Base-by-base conservation (phyloP, 1,284 basidiomycete genomes). In the Trametes versicolor region DNA sequence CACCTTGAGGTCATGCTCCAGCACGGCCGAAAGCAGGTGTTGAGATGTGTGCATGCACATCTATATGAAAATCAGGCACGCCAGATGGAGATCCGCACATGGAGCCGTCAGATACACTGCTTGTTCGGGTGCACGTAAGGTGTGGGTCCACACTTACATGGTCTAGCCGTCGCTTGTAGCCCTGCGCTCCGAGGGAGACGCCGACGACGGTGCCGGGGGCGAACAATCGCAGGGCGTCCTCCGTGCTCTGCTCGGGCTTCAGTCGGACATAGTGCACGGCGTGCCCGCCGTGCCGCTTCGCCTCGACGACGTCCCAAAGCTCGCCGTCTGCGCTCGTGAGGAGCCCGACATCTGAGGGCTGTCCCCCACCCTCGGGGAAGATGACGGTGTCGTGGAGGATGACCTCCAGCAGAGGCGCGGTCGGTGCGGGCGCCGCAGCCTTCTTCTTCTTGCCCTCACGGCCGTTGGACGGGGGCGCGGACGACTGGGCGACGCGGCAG, bases 321-420 rank as follows among this genome's bases (percentile, higher is more conserved):
- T 73, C 76, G 15, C 81, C 80, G 61, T 85, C 77, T 0, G 74
- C 71, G 15, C 77, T 77, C 0, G 81, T 82, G 23, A 96, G 79
- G 10, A 81, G 61, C 0, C 94, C 95, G 25, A 88, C 88, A 73
- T 96, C 95, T 6, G 89, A 89, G 0, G 93, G 92, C 72, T 97
- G 95, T 2, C 93, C 94, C 17, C 95, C 95, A 15, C 94, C 93
- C 78, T 96, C 95, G 0, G 95, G 95, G 73, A 96, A 96, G 50
- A 95, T 84, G n/a, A 94, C 83, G 1, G 93, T 95, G 75, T 96
- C 95, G 65, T 91, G 87, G 45, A 94, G 78, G 67, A 92, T 83
- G 4, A 96, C 80, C 69, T 90, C 86, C 37, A 91, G 79, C 19
- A 87, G 76, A 6, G 85, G 83, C 52, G 79, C 81, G 15, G 73